phyloP scores from a whole-genome alignment of 2,329 filamentous ascomycete genomes.

The Alternaria angustiovoidea region DNA sequence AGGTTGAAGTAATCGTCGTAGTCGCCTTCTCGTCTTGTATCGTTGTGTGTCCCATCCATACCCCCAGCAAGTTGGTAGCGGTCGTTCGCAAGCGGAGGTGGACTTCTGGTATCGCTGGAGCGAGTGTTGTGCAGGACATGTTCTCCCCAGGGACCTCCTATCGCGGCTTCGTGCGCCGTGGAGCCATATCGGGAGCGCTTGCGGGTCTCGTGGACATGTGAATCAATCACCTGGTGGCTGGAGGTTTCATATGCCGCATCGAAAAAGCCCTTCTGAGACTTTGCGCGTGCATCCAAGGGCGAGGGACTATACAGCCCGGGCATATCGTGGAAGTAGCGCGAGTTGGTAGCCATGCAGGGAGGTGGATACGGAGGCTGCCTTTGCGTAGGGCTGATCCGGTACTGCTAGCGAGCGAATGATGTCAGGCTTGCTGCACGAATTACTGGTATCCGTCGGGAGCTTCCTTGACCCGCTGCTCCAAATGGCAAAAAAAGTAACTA shows the following conservation, averaged over 20 bases:
- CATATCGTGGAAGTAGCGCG: slow-evolving; percentile 37
- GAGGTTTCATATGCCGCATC: slow-evolving; percentile 37
- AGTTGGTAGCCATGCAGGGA: slow-evolving; percentile 33
- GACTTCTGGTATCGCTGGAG: slow-evolving; percentile 43
- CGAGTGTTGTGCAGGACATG: slow-evolving; percentile 30
- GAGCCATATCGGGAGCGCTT: slow-evolving; percentile 39
- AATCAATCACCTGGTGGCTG: slow-evolving; percentile 39
- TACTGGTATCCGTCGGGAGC: slow-evolving; percentile 10
- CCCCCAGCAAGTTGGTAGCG: slow-evolving; percentile 59
- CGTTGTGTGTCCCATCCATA: slow-evolving; percentile 56
- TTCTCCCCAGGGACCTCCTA: slow-evolving; percentile 31
- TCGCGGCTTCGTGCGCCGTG: slow-evolving; percentile 21
- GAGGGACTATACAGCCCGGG: slow-evolving; percentile 37
- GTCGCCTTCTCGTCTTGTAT: slow-evolving; percentile 50
- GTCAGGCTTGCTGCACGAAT: slow-evolving; percentile 17
- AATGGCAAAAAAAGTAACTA: slow-evolving; percentile 18
- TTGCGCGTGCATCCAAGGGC: slow-evolving; percentile 23
- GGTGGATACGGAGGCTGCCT: slow-evolving; percentile 31
- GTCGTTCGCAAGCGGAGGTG: slow-evolving; percentile 60
- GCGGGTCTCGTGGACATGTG: slow-evolving; percentile 41
- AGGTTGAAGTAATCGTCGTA: slow-evolving; percentile 53
- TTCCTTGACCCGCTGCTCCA: slow-evolving; percentile 12
- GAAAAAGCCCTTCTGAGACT: slow-evolving; percentile 27
- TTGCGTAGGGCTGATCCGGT: slow-evolving; percentile 13
- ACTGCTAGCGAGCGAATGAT: slow-evolving; percentile 21